These are phyloP conservation scores for Pichia paraexigua DNA, from an alignment of 805 yeast species.

Conservation along the genomic window DNA sequence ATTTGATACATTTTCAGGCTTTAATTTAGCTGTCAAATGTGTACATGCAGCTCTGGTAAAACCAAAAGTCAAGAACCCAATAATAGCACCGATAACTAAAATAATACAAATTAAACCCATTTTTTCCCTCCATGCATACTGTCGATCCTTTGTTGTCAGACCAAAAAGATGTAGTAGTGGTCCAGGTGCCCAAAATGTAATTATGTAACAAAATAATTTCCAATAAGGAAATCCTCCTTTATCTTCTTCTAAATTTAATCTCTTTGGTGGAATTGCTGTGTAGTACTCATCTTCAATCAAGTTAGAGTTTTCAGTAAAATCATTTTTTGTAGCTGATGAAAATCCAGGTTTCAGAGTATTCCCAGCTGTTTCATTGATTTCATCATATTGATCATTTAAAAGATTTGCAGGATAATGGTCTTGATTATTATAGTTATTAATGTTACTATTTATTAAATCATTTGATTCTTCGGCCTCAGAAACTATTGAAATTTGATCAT, in stretches of 20 bases:
- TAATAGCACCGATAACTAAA: conserved; percentile 60
- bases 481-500: background rate
- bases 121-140: conserved; percentile 96
- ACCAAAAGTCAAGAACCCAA: conserved; percentile 87
- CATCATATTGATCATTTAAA: conserved; percentile 44
- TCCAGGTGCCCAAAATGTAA: conserved; percentile 92
- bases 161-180: conserved; percentile 67
- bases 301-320: background rate
- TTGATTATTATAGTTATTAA: background rate
- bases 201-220: conserved; percentile 68
- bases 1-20: conserved; percentile 48
- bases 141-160: conserved; percentile 69
- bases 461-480: background rate
- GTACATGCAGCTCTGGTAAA: conserved; percentile 77
- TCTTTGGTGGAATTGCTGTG: conserved; percentile 17
- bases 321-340: conserved; percentile 20
- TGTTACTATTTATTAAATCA: background rate
- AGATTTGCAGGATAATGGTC: conserved; percentile 26
- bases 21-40: conserved; percentile 38
- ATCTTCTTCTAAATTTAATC: conserved; percentile 18
- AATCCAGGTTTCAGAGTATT: conserved; percentile 14
- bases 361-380: background rate
- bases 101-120: conserved; percentile 78
- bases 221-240: conserved; percentile 39
- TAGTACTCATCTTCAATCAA: conserved; percentile 1